Evolutionary conservation across 2,329 filamentous ascomycete genomes (phyloP).

Genomic region (Apiospora kogelbergensis): DNA sequence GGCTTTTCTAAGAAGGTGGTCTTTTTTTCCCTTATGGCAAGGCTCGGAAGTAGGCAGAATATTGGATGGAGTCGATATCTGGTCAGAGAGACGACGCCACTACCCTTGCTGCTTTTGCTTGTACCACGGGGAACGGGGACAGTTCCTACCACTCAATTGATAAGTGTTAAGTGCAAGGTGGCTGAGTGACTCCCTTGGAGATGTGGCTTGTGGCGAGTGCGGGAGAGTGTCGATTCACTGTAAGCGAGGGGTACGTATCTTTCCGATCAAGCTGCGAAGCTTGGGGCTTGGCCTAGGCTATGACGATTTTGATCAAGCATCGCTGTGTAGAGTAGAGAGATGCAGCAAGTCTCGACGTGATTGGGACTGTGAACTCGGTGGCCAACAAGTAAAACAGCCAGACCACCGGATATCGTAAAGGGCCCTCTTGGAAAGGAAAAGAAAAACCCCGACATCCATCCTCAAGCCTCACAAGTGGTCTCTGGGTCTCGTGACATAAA

Average conservation of each 20-base stretch:
- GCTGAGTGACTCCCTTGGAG: background rate
- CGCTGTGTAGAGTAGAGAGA: background rate
- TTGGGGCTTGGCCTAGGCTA: background rate
- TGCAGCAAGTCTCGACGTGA: background rate
- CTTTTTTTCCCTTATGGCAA: background rate
- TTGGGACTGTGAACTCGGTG: background rate
- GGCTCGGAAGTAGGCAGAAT: slow-evolving; percentile 1
- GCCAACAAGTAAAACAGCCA: background rate
- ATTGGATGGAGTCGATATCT: slow-evolving; percentile 5
- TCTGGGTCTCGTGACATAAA: background rate
- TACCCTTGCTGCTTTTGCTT: background rate
- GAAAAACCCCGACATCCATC: background rate
- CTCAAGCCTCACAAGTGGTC: background rate
- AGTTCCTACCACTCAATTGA: background rate
- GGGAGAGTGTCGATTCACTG: background rate
- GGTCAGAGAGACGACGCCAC: background rate
- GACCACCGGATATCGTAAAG: background rate
- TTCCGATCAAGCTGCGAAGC: no score
- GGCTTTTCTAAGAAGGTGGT: background rate
- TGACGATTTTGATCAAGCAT: background rate
- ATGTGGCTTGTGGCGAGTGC: slow-evolving; percentile 3
- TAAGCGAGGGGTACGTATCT: background rate
- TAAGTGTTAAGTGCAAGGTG: slow-evolving; percentile 1
- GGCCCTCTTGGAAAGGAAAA: background rate
- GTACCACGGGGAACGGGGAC: background rate